Base-by-base conservation (phyloP, 768 basidiomycete species). In the Glaciozyma martinii region DNA sequence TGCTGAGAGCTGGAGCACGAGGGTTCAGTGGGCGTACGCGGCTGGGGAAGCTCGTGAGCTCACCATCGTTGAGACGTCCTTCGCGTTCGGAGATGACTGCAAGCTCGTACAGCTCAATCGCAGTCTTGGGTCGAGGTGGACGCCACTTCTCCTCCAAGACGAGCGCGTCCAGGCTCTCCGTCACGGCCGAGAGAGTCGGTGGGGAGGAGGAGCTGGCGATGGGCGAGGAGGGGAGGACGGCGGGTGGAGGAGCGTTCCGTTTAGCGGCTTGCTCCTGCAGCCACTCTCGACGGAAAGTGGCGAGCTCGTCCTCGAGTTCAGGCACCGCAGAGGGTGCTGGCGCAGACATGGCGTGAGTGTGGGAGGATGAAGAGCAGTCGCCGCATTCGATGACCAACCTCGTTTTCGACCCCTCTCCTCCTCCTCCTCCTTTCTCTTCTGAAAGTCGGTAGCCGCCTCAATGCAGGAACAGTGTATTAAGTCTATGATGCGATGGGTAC, bases 11-110 rank as follows among this genome's bases (percentile, higher is more conserved):
- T 30, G 12, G 0, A 21, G 18, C 23, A n/a, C 0, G 3, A 18
- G 30, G 44, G n/a, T n/a, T 53, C 47, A 43, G 56, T 29, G 7
- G 19, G 23, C 16, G 42, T 27, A 3, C 27, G 43, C 53, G 21
- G 60, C n/a, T 42, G 63, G 27, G 12, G 42, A 29, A 2, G 27
- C 37, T 9, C 1, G 3, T 13, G 53, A 42, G 58, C 71, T 25
- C 23, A 70, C 68, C 68, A 47, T 70, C 68, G 19, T 70, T 68
- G 46, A 74, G 37, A 25, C 68, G 49, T 9, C 73, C 73, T 33
- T 71, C 65, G 15, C 56, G 59, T 60, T 74, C 73, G 23, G 56
- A 52, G 49, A 3, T 21, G 0, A 74, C 73, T 1, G 73, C 73
- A 4, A 30, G 52, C 18, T 30, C 29, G 58, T 74, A 74, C 29